Conservation (phyloP, 495 filamentous ascomycete genomes). For the Xylaria grammica region DNA sequence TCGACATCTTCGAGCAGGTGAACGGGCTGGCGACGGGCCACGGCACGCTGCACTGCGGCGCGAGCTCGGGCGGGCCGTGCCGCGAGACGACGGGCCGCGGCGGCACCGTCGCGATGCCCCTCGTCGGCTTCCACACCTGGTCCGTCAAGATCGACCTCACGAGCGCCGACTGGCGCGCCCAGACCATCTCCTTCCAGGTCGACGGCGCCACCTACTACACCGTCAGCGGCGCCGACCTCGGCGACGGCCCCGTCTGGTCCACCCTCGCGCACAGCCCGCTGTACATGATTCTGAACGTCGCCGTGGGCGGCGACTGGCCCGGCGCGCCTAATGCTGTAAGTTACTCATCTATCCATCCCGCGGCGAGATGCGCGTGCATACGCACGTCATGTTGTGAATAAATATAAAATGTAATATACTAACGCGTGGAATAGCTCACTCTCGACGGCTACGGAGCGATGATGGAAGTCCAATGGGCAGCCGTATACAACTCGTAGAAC, state of each 20-base stretch:
- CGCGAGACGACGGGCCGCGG: slow-evolving; percentile 49
- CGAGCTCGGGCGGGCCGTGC: slow-evolving; percentile 47
- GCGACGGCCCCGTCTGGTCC: slow-evolving; percentile 49
- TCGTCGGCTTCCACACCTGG: slow-evolving; percentile 54
- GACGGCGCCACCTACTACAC: slow-evolving; percentile 48
- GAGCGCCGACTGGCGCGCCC: slow-evolving; percentile 45
- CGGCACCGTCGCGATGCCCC: slow-evolving; percentile 35
- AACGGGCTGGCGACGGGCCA: slow-evolving; percentile 50
- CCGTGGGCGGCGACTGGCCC: slow-evolving; percentile 55
- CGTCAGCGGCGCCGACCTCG: slow-evolving; percentile 46
- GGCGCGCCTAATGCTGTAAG: slow-evolving; percentile 40
- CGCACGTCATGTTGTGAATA: too few relatives aligned
- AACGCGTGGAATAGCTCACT: slow-evolving; percentile 34
- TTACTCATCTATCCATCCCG: not conserved
- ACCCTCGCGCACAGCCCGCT: slow-evolving; percentile 52
- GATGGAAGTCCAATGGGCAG: slow-evolving; percentile 58
- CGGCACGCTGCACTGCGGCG: slow-evolving; percentile 57
- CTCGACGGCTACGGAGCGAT: slow-evolving; percentile 51
- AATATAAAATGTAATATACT: not conserved
- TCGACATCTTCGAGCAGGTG: slow-evolving; percentile 57
- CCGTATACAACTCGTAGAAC: slow-evolving; percentile 43
- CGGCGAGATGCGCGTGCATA: not conserved
- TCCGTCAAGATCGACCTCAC: slow-evolving; percentile 50
- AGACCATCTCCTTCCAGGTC: slow-evolving; percentile 52
- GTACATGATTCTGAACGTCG: slow-evolving; percentile 55